Base-by-base conservation (phyloP, 2,329 filamentous ascomycete genomes). In the Phoma sp. region DNA sequence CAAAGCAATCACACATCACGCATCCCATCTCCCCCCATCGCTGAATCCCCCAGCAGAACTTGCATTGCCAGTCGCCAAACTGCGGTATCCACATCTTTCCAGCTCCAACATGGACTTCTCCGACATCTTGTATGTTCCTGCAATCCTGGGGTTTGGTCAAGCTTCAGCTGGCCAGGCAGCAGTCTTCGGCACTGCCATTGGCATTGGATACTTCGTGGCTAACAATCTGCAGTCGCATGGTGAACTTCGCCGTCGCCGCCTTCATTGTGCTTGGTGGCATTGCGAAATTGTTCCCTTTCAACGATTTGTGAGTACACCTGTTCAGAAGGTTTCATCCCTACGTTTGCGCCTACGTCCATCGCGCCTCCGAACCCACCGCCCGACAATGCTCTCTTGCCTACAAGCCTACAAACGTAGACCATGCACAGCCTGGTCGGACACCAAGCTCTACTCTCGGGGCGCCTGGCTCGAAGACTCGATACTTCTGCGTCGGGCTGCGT, bases 181-280 rank as follows among this genome's bases (percentile, higher is more conserved):
- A 51, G 36, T 48, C 39, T 49, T 39, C 22, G 29, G 25, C 37
- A 23, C 47, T 22, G 47, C 52, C 41, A 60, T 61, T 60, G 50
- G 14, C 27, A 4, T 41, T 35, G 25, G 30, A 7, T 13, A 32
- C n/a, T 2, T 3, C 10, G 18, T 40, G 38, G 50, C 60, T 65
- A 57, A 68, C 35, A 51, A 30, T 69, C 10, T 61, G 50, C 66
- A 98, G 95, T 81, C 95, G 95, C 73, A 86, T 98, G 73, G 90
- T 96, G 76, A 99, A 99, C 83, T 82, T 99, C 77, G 90, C 82
- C 68, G 87, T 96, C 61, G 95, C 88, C 68, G 88, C 88, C 65
- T 84, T 96, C 64, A 96, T 96, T 86, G 81, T 96, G 42, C 82
- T 96, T 42, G 93, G 93, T 62, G 93, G 92, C 68, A 82, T 92